These are phyloP conservation scores for Pythium periplocum DNA, from an alignment of 352 stramenopile species.

Conservation along the genomic window DNA sequence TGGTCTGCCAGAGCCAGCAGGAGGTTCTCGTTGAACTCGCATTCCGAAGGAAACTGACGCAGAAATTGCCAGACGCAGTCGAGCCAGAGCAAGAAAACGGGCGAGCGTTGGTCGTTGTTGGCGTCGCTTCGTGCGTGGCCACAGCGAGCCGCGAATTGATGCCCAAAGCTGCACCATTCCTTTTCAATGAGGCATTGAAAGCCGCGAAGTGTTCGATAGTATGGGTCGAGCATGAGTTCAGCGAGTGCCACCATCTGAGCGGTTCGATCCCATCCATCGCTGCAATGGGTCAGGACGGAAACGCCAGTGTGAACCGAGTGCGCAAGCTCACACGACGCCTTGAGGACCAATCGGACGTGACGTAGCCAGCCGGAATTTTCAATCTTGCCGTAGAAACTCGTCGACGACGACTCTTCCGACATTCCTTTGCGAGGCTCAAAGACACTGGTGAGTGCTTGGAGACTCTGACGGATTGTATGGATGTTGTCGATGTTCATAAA, in stretches of 20 bases:
- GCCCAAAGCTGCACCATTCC: constrained; percentile 98
- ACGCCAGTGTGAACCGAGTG: constrained; percentile 91
- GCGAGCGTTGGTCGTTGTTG: constrained; percentile 92
- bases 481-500: constrained; percentile 99
- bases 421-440: constrained; percentile 71
- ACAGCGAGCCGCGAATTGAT: constrained; percentile 94
- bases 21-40: constrained; percentile 95
- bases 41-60: constrained; percentile 93
- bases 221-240: constrained; percentile 96
- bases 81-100: constrained; percentile 98
- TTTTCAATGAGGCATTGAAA: constrained; percentile 98
- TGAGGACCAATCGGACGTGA: constrained; percentile 92
- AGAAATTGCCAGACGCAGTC: constrained; percentile 98
- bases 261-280: constrained; percentile 99
- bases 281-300: constrained; percentile 97
- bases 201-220: constrained; percentile 96
- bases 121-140: constrained; percentile 90
- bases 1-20: constrained; percentile 95
- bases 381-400: constrained; percentile 84
- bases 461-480: constrained; percentile 93
- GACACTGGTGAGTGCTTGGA: constrained; percentile 79
- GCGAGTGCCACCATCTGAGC: constrained; percentile 94
- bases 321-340: constrained; percentile 90
- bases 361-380: constrained; percentile 95
- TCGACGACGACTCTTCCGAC: constrained; percentile 75